Conservation (phyloP, 2,329 filamentous ascomycete genomes). For the Sporothrix humicola region DNA sequence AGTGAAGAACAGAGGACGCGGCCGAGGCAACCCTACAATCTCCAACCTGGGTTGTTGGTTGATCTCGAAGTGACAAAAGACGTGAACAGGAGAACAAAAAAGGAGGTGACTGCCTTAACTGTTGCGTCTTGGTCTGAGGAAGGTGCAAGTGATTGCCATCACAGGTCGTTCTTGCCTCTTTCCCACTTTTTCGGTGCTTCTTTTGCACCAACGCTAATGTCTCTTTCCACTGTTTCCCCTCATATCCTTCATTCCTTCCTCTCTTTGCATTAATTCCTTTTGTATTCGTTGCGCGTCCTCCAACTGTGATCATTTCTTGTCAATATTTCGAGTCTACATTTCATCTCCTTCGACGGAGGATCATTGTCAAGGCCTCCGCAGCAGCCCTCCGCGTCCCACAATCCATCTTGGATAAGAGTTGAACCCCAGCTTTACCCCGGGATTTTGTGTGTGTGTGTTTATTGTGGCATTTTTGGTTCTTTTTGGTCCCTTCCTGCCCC, state of each 20-base stretch:
- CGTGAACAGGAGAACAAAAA: not conserved
- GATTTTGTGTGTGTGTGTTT: too few species aligned
- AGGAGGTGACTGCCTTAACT: not conserved
- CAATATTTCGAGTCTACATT: too few species aligned
- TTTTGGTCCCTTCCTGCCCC: too few species aligned
- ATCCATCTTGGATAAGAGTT: not conserved
- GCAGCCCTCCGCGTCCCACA: not conserved
- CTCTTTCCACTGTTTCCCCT: not conserved
- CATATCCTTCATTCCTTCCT: not conserved
- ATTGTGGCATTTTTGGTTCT: too few species aligned
- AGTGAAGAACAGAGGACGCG: not conserved
- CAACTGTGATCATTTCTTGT: too few species aligned
- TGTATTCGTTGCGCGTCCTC: too few species aligned
- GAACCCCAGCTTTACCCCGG: too few species aligned
- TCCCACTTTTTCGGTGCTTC: not conserved
- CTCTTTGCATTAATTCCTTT: not conserved
- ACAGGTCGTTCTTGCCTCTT: not conserved
- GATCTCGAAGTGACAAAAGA: not conserved
- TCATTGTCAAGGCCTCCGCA: not conserved
- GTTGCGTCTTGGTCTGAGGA: not conserved
- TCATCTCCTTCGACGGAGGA: too few species aligned
- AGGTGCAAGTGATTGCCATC: not conserved
- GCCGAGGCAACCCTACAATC: not conserved
- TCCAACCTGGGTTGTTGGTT: not conserved
- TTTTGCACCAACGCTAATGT: not conserved